Evolutionary conservation across 1,284 basidiomycete species (phyloP), one percentile per base, ranked within the genome.

Genomic region (Ceratobasidium sp.): DNA sequence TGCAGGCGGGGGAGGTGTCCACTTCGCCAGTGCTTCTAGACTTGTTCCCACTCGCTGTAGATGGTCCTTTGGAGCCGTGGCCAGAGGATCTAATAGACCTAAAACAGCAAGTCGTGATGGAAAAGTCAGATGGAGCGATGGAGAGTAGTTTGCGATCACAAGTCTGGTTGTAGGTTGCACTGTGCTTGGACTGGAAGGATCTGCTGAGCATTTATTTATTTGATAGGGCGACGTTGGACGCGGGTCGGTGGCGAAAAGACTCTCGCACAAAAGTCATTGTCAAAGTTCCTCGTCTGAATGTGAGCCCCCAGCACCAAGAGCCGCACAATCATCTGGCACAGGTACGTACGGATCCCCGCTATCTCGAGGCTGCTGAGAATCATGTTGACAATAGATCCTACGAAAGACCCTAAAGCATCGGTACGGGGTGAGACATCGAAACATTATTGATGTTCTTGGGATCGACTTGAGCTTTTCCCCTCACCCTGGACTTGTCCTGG

Each of bases 251-350:
- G 26, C 43, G 2, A 41, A 50, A 8, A 49, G 21, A 23, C 41
- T 32, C 16, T n/a, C n/a, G n/a, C n/a, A n/a, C 5, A 38, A 28
- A 16, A 8, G 47, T 72, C 5, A 46, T 41, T 3, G 30, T 71
- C 21, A 71, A 71, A 28, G 67, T 71, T 6, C 67, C 67, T 9
- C 38, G 57, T 9, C 55, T 71, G 30, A 71, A 71, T 35, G 67
- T 44, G 1, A 32, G 23, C 30, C 54, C 38, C n/a, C 28, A 50
- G 9, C 26, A 50, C 18, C 44, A 46, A 14, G 32, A 26, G 13
- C 67, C 43, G 18, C 67, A 71, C 26, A 44, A 71, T 21, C 67
- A 59, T 13, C 23, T 59, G 13, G 26, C 58, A 46, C 41, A 50
- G 21, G 67, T 71, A 21, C 13, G 67, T 21, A 11, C 21, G 32